Evolutionary conservation across 768 basidiomycete species (phyloP), one percentile per base, ranked within the genome.

Genomic region (Psilocybe subaeruginosa): DNA sequence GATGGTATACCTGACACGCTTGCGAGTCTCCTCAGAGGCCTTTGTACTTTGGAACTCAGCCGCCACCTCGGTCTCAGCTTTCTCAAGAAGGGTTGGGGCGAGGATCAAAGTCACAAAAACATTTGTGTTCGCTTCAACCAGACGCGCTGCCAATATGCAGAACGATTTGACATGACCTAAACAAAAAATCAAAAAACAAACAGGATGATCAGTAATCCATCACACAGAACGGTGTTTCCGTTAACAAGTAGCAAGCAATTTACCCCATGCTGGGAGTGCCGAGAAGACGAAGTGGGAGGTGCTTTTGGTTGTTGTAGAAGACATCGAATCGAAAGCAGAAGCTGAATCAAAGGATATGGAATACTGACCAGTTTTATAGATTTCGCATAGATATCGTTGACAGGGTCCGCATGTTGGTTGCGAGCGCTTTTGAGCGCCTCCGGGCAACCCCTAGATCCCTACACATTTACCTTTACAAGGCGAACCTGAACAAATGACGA

Each of bases 101-200:
- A 59, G 11, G 1, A 65, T 14, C 12, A 65, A 11, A 8, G 64
- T 62, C 5, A 59, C 23, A 27, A 62, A 8, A 30, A 62, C 17
- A 29, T 62, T 55, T 12, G 50, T 14, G n/a, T 61, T 52, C 30
- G 62, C 64, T 4, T 58, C 39, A 7, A 56, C 54, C 3, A 65
- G 54, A 16, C 58, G 57, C 2, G 55, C 49, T 8, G 64, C 64
- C 23, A 62, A 19, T 12, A 60, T 54, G 35, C 48, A 49, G 51
- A 65, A 48, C 11, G 64, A 57, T 23, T 57, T 23, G 29, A 50
- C 39, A 31, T 65, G 64, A 8, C 64, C 64, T 65, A 43, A 6
- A 43, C 41, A 5, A 8, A 19, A 19, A 54, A 23, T 8, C n/a
- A 19, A 49, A 46, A 19, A n/a, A 48, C 14, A 7, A n/a, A 5